A percentile compares a stretch with the other conserved stretches of the same genome.
Evolutionary conservation across 2,329 filamentous ascomycete species (phyloP).

Genomic region (Xylariomycetidae sp.): DNA sequence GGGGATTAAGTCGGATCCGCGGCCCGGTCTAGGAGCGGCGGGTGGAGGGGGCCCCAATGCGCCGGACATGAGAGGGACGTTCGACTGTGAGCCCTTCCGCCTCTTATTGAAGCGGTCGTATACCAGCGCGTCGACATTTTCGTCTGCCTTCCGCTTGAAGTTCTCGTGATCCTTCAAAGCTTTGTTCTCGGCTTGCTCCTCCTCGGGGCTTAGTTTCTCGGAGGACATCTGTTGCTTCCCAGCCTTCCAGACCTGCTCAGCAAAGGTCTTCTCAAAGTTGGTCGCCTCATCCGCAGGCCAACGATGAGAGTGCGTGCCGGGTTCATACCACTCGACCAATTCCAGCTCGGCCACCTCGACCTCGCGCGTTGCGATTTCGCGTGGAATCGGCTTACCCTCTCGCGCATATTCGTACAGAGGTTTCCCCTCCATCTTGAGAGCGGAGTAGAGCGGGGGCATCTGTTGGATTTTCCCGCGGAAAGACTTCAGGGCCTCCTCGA

Average conservation of each 20-base stretch:
- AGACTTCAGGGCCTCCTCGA: constrained; percentile 67
- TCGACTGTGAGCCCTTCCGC: constrained; percentile 29
- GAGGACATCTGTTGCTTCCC: constrained; percentile 49
- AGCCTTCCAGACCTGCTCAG: constrained; percentile 63
- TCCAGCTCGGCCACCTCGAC: constrained; percentile 75
- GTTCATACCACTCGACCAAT: constrained; percentile 77
- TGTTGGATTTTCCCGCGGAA: constrained; percentile 85
- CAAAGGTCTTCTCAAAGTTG: constrained; percentile 67
- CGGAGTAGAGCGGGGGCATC: constrained; percentile 87
- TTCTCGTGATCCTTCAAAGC: constrained; percentile 50
- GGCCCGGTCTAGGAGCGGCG: constrained; percentile 31
- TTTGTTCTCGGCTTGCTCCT: constrained; percentile 49
- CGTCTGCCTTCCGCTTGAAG: constrained; percentile 53
- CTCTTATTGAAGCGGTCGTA: constrained; percentile 41
- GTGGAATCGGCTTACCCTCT: constrained; percentile 78
- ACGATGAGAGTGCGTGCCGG: constrained; percentile 69
- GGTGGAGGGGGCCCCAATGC: constrained; percentile 47
- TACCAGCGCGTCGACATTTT: constrained; percentile 51
- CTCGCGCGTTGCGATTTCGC: constrained; percentile 73
- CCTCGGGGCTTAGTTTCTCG: constrained; percentile 45
- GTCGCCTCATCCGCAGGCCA: constrained; percentile 78
- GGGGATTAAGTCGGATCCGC: constrained; percentile 49
- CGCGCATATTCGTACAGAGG: constrained; percentile 93
- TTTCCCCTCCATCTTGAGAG: constrained; percentile 88
- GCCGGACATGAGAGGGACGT: constrained; percentile 50